Base-by-base conservation (phyloP, 208 protist genomes). In the Lotmaria passim region DNA sequence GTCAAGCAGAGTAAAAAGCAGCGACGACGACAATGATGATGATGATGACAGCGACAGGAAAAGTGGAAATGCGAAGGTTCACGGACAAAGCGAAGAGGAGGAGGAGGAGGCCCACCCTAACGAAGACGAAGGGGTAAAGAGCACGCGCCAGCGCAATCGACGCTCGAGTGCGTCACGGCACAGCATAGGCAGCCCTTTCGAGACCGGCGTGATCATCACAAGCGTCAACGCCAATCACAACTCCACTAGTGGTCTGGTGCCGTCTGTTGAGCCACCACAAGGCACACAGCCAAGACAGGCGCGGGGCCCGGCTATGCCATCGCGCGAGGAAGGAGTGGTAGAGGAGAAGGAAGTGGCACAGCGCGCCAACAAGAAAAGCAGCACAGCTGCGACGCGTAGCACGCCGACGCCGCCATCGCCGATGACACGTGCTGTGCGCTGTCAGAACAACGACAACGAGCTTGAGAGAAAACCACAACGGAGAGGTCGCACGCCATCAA, bases 121-220 rank as follows among this genome's bases (percentile, higher is more conserved):
- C 55, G 56, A 46, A 31, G 46, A 43, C 7, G 61, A 47, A 19
- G 52, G 38, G 34, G 26, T 30, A 48, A 11, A 33, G 31, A 58
- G 30, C 17, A 17, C 39, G 24, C 50, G 59, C 21, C 62, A n/a
- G n/a, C n/a, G n/a, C n/a, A n/a, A n/a, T n/a, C n/a, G n/a, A n/a
- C n/a, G n/a, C n/a, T n/a, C n/a, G n/a, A n/a, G n/a, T n/a, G n/a
- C n/a, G n/a, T n/a, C n/a, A n/a, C n/a, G n/a, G n/a, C n/a, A 34
- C 59, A 61, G 34, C 33, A 41, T 55, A 11, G 55, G 61, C 24
- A 75, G 70, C 46, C 53, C 63, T 1, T 72, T 69, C 17, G 52
- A 69, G 3, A 41, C 63, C 5, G 52, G 26, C n/a, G 52, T 59
- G 3, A 12, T 69, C 28, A 21, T 52, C 26, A n/a, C 26, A 17